phyloP scores from a whole-genome alignment of 352 stramenopile species.

The Pythium grandisporangium region DNA sequence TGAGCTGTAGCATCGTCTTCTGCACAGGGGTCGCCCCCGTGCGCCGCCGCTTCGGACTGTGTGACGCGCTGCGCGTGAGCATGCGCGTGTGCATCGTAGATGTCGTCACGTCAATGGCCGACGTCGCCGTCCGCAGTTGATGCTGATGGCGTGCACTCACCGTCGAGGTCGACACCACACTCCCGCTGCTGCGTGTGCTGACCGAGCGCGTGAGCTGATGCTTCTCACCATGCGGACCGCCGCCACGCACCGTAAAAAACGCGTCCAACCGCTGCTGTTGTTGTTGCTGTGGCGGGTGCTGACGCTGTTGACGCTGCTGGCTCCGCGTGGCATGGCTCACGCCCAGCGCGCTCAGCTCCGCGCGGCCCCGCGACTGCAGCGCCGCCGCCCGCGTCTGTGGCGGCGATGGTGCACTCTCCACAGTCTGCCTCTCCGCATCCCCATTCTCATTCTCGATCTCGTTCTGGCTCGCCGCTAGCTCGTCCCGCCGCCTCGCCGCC shows the following conservation, averaged over 20 bases:
- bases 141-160: conserved; percentile 1
- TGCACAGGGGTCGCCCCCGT: conserved; percentile 2
- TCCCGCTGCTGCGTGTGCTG: conserved; percentile 3
- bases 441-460: too few species aligned
- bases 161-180: not conserved
- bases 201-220: conserved; percentile 5
- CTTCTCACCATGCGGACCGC: conserved; percentile 5
- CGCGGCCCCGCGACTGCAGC: too few species aligned
- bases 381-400: too few species aligned
- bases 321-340: too few species aligned
- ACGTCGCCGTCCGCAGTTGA: not conserved
- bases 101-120: not conserved
- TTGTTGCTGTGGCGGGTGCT: not conserved
- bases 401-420: too few species aligned
- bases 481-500: too few species aligned
- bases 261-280: conserved; percentile 9
- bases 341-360: too few species aligned
- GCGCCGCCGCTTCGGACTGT: conserved; percentile 10
- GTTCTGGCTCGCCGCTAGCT: too few species aligned
- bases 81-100: not conserved
- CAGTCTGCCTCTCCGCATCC: too few species aligned
- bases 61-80: conserved; percentile 8
- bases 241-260: conserved; percentile 8
- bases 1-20: conserved; percentile 13
- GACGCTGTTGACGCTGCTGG: too few species aligned